Evolutionary conservation across 1,284 basidiomycete genomes (phyloP).

Genomic region (Ustilago nuda): DNA sequence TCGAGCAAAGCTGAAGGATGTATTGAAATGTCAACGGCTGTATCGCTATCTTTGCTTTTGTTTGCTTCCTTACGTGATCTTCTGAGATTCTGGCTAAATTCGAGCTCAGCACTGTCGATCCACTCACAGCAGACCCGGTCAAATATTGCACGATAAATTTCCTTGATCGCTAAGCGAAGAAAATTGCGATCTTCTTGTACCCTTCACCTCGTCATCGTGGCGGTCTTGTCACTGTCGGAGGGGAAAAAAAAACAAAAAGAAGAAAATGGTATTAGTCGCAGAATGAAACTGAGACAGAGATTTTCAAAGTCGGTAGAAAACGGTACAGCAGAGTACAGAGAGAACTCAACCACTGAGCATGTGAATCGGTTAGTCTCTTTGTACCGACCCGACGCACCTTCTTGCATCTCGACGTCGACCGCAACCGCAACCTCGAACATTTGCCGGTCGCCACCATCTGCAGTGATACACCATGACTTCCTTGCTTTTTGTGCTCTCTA

Average conservation of each 20-base stretch:
- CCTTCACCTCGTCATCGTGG: conserved; percentile 23
- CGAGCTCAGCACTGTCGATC: conserved; percentile 23
- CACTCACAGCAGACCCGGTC: conserved; percentile 25
- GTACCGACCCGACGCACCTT: conserved; percentile 1
- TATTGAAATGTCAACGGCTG: neutral
- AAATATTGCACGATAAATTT: conserved; percentile 4
- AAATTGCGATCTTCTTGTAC: conserved; percentile 15
- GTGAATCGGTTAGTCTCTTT: conserved; percentile 23
- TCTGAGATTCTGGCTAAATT: neutral
- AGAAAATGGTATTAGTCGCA: conserved; percentile 9
- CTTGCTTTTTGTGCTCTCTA: neutral
- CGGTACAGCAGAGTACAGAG: neutral
- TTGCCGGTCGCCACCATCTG: conserved; percentile 16
- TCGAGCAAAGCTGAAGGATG: too few relatives aligned
- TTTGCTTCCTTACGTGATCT: conserved; percentile 33
- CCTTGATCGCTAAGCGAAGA: conserved; percentile 16
- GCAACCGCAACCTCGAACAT: conserved; percentile 1
- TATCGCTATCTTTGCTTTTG: neutral
- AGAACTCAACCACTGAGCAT: conserved; percentile 10
- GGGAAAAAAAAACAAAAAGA: conserved; percentile 31
- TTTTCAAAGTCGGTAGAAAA: conserved; percentile 7
- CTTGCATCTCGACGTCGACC: conserved; percentile 21
- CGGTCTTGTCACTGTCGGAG: conserved; percentile 9
- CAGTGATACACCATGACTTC: neutral
- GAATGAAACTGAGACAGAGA: conserved; percentile 2